phyloP scores from a whole-genome alignment of 305 asterid genomes.

The Plantago lanceolata region DNA sequence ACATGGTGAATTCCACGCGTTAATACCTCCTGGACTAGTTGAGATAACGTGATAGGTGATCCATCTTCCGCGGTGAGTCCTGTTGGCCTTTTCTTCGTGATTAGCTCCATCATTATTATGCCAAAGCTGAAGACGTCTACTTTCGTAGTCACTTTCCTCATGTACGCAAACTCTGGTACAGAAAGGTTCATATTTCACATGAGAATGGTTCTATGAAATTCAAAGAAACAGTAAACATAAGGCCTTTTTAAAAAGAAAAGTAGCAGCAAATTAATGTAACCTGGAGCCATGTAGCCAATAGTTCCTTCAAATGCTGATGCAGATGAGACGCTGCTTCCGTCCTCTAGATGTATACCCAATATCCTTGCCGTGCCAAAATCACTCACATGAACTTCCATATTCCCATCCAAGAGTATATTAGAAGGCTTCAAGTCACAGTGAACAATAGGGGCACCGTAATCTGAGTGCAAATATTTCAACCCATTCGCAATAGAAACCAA shows the following conservation, averaged over 20 bases:
- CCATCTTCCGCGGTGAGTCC: slow-evolving; percentile 54
- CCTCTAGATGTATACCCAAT: slow-evolving; percentile 53
- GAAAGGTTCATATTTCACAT: slow-evolving; percentile 2
- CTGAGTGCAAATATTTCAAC: slow-evolving; percentile 64
- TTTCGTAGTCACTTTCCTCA: slow-evolving; percentile 67
- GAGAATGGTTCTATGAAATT: slow-evolving; percentile 1
- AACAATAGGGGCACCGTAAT: slow-evolving; percentile 67
- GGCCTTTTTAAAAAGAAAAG: too few relatives aligned
- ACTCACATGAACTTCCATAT: slow-evolving; percentile 62
- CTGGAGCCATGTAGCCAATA: slow-evolving; percentile 91
- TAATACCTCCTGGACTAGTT: slow-evolving; percentile 49
- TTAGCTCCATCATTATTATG: slow-evolving; percentile 60
- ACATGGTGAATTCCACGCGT: slow-evolving; percentile 36
- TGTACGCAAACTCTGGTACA: slow-evolving; percentile 66
- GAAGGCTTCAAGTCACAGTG: slow-evolving; percentile 93
- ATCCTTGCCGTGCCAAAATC: slow-evolving; percentile 88
- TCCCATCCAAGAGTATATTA: slow-evolving; percentile 58
- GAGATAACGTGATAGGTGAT: slow-evolving; percentile 51
- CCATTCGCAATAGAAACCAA: slow-evolving; percentile 55
- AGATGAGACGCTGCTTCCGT: slow-evolving; percentile 37
- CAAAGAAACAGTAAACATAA: too few relatives aligned
- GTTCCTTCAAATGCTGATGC: slow-evolving; percentile 74
- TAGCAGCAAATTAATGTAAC: too few relatives aligned
- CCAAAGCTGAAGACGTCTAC: slow-evolving; percentile 87
- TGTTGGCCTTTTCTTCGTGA: slow-evolving; percentile 73